phyloP scores from a whole-genome alignment of 1,284 basidiomycete genomes.

The Anthracocystis setariae region DNA sequence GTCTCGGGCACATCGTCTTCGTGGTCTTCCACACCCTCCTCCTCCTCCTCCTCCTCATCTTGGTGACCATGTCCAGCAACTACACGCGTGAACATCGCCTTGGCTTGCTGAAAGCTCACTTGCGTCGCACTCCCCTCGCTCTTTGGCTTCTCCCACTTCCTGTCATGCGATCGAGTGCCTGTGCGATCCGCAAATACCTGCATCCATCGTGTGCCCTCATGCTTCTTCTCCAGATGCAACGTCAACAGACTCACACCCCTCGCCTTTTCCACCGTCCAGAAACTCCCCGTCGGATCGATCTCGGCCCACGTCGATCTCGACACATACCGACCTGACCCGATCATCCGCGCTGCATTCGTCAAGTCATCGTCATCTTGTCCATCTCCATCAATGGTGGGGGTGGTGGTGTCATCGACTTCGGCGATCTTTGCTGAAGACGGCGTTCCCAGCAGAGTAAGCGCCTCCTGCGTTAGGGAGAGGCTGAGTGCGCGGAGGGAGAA shows the following conservation, averaged over 20 bases:
- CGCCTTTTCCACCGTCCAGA: conserved; percentile 56
- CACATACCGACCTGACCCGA: conserved; percentile 43
- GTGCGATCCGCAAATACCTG: conserved; percentile 75
- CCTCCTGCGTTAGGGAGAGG: conserved; percentile 72
- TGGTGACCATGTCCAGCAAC: conserved; percentile 5
- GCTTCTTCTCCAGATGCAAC: conserved; percentile 59
- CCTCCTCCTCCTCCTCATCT: conserved; percentile 11
- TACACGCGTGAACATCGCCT: conserved; percentile 8
- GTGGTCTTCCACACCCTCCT: conserved; percentile 61
- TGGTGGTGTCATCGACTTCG: conserved; percentile 69
- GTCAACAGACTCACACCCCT: conserved; percentile 41
- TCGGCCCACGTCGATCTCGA: conserved; percentile 56
- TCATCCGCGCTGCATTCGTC: conserved; percentile 24
- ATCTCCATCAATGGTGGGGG: neutral
- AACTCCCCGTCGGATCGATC: conserved; percentile 48
- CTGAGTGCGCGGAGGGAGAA: conserved; percentile 77
- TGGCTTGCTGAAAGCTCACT: conserved; percentile 34
- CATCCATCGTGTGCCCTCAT: conserved; percentile 79
- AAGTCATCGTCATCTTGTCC: conserved; percentile 18
- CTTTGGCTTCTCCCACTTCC: neutral
- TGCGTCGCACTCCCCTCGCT: conserved; percentile 8
- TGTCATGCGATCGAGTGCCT: conserved; percentile 4
- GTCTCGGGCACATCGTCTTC: conserved; percentile 85
- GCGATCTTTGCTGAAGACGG: conserved; percentile 71
- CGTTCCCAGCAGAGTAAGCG: conserved; percentile 23